phyloP scores from a whole-genome alignment of 805 yeast genomes.

The Debaryomyces prosopidis region DNA sequence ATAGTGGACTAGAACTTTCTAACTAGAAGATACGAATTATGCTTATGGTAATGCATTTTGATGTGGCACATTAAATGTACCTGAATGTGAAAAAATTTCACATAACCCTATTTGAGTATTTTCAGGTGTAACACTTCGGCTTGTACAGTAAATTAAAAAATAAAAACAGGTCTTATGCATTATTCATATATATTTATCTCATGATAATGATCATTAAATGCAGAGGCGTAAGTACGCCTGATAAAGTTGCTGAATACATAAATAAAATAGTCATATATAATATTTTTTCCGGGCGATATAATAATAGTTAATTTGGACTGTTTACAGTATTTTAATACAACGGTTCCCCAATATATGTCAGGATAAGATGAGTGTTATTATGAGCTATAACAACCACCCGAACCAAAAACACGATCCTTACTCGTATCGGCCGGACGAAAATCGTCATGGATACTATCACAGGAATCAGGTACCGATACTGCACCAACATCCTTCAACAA shows the following conservation, averaged over 20 bases:
- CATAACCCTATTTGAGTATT: no score
- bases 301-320: not conserved
- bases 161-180: not conserved
- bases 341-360: not conserved
- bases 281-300: not conserved
- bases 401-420: not conserved
- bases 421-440: not conserved
- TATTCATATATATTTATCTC: not conserved
- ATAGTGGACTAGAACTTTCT: no score
- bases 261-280: not conserved
- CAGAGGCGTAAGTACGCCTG: not conserved
- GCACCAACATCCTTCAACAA: no score
- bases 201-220: not conserved
- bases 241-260: no score
- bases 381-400: not conserved
- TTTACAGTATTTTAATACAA: no score
- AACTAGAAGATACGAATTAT: no score
- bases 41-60: no score
- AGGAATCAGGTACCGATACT: no score
- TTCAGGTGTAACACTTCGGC: no score
- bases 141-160: not conserved
- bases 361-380: not conserved
- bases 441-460: not conserved
- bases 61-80: no score
- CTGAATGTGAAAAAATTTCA: no score